Percentiles rank a stretch among this genome's conserved stretches.
Conservation (phyloP, 1,284 basidiomycete species). For the Grifola frondosa region DNA sequence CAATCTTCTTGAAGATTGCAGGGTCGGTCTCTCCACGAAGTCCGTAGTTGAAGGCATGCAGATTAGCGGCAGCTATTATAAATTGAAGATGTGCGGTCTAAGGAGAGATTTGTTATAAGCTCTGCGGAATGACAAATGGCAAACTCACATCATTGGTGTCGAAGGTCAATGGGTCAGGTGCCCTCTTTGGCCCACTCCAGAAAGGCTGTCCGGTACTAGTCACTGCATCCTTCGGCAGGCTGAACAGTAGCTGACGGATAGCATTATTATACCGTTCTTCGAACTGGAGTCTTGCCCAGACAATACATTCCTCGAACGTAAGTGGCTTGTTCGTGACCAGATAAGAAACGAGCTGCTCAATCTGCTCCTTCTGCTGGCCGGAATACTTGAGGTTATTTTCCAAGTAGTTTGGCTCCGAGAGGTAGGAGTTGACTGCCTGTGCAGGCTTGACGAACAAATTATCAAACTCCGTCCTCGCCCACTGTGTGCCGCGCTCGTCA, state of each 20-base stretch:
- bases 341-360: conserved; percentile 89
- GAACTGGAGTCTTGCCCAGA: conserved; percentile 96
- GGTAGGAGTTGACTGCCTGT: conserved; percentile 94
- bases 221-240: conserved; percentile 90
- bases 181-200: conserved; percentile 98
- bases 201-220: conserved; percentile 93
- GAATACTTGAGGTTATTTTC: conserved; percentile 90
- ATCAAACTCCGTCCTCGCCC: conserved; percentile 94
- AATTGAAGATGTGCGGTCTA: conserved; percentile 88
- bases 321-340: conserved; percentile 92
- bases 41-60: conserved; percentile 98
- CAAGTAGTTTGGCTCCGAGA: conserved; percentile 95
- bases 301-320: conserved; percentile 96
- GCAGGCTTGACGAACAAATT: conserved; percentile 92
- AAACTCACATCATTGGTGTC: conserved; percentile 80
- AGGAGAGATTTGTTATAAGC: conserved; percentile 6
- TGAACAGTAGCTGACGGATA: conserved; percentile 92
- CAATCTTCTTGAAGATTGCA: conserved; percentile 79
- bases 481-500: conserved; percentile 48
- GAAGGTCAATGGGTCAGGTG: conserved; percentile 91
- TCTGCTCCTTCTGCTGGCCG: conserved; percentile 87
- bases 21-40: conserved; percentile 88
- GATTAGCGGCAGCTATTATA: conserved; percentile 91
- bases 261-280: conserved; percentile 94
- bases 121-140: neutral